A percentile compares a stretch with the other conserved stretches of the same genome.
These are phyloP conservation scores for Fusarium decemcellulare DNA, from an alignment of 2,329 filamentous ascomycete species.

Conservation along the genomic window DNA sequence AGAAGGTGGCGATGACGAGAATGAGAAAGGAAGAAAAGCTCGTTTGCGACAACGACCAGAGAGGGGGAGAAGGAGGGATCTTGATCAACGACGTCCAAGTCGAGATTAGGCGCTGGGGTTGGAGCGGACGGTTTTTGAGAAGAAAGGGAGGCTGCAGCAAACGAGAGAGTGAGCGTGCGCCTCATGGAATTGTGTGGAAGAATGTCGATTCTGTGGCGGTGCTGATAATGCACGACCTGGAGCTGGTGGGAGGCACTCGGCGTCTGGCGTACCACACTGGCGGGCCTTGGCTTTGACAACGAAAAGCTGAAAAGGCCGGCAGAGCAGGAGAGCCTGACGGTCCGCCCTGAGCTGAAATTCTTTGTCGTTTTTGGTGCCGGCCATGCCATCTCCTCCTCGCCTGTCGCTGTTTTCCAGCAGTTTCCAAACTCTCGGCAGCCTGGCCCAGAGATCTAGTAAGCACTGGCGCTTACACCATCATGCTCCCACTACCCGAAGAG, in stretches of 20 bases:
- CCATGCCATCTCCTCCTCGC: neutral
- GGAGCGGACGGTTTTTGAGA: slow-evolving; percentile 47
- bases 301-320: slow-evolving; percentile 7
- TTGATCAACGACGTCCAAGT: slow-evolving; percentile 40
- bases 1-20: neutral
- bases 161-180: slow-evolving; percentile 43
- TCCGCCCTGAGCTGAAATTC: neutral
- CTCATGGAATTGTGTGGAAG: slow-evolving; percentile 61
- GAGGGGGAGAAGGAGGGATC: slow-evolving; percentile 22
- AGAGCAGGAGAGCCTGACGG: neutral
- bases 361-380: neutral
- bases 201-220: slow-evolving; percentile 58
- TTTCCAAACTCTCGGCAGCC: slow-evolving; percentile 21
- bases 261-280: slow-evolving; percentile 17
- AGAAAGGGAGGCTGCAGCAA: slow-evolving; percentile 49
- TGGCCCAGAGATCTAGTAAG: slow-evolving; percentile 18
- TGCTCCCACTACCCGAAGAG: neutral
- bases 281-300: slow-evolving; percentile 18
- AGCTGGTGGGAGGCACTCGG: slow-evolving; percentile 20
- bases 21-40: slow-evolving; percentile 7
- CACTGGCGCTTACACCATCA: slow-evolving; percentile 25
- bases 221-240: slow-evolving; percentile 50
- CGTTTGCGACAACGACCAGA: slow-evolving; percentile 25
- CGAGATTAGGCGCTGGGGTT: slow-evolving; percentile 40
- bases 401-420: slow-evolving; percentile 19